phyloP scores from a whole-genome alignment of 805 yeast genomes.

The Komagataella mondaviorum region DNA sequence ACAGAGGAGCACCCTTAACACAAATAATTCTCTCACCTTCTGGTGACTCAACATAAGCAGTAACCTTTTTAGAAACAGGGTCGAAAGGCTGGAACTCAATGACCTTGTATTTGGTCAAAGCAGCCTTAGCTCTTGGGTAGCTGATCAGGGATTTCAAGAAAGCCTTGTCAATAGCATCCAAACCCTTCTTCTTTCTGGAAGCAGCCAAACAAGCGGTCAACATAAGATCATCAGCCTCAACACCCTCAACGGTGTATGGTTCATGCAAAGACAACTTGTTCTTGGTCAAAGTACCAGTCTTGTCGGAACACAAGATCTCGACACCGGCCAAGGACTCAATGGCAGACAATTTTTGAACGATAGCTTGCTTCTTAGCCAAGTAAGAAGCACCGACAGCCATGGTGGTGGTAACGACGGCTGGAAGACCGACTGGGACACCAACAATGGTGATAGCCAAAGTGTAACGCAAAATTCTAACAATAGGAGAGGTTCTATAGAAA shows the following conservation, averaged over 20 bases:
- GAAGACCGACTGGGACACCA: constrained; percentile 98
- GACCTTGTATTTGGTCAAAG: constrained; percentile 88
- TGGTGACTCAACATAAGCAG: constrained; percentile 91
- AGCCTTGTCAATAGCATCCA: constrained; percentile 95
- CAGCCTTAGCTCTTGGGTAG: constrained; percentile 89
- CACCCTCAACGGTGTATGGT: constrained; percentile 97
- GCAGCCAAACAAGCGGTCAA: constrained; percentile 97
- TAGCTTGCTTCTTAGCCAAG: constrained; percentile 93
- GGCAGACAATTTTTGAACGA: constrained; percentile 93
- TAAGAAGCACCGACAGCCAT: constrained; percentile 99
- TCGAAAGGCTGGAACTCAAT: constrained; percentile 95
- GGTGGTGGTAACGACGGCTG: constrained; percentile 96
- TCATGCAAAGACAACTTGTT: constrained; percentile 92
- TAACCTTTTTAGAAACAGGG: constrained; percentile 95
- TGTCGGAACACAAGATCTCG: constrained; percentile 94
- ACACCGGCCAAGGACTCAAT: constrained; percentile 97
- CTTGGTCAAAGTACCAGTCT: constrained; percentile 96
- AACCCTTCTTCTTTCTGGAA: constrained; percentile 95
- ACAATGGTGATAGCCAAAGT: constrained; percentile 91
- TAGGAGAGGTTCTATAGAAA: constrained; percentile 84
- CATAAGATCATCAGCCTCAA: constrained; percentile 91
- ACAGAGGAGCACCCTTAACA: constrained; percentile 97
- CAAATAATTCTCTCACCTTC: constrained; percentile 90
- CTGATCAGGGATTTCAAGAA: constrained; percentile 79
- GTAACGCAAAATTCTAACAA: constrained; percentile 82